phyloP scores from a whole-genome alignment of 2,329 filamentous ascomycete species.

The Pseudocercospora eumusae region DNA sequence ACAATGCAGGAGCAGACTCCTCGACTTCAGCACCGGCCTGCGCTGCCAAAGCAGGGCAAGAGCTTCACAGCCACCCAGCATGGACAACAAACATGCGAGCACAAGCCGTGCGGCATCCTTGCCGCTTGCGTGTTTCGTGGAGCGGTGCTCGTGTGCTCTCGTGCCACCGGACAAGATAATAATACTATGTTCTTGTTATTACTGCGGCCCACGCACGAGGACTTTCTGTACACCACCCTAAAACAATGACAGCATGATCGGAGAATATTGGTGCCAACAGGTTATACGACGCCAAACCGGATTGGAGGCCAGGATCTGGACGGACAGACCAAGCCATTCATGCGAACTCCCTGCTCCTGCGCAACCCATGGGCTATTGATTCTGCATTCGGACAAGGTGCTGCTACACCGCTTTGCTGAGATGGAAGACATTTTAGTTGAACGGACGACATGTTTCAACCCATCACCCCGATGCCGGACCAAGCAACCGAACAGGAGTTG shows the following conservation, averaged over 20 bases:
- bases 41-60: background rate
- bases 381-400: background rate
- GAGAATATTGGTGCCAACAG: constrained; percentile 1
- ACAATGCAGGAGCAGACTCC: background rate
- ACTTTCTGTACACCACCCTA: background rate
- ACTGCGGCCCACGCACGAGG: background rate
- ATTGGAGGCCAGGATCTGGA: background rate
- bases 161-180: background rate
- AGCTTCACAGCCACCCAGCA: background rate
- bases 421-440: background rate
- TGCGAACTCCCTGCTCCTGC: constrained; percentile 2
- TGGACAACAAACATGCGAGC: background rate
- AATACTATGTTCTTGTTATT: background rate
- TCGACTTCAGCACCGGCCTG: background rate
- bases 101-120: background rate
- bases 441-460: background rate
- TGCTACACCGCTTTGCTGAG: background rate
- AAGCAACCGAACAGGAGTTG: background rate
- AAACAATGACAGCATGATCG: background rate
- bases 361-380: background rate
- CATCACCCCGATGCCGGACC: background rate
- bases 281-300: background rate
- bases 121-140: background rate
- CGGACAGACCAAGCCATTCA: background rate
- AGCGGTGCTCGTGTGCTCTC: background rate